Percentiles rank a stretch among this genome's conserved stretches.
These are phyloP conservation scores for Aotearoamyces nothofagi DNA, from an alignment of 2,329 filamentous ascomycete genomes.

Conservation along the genomic window DNA sequence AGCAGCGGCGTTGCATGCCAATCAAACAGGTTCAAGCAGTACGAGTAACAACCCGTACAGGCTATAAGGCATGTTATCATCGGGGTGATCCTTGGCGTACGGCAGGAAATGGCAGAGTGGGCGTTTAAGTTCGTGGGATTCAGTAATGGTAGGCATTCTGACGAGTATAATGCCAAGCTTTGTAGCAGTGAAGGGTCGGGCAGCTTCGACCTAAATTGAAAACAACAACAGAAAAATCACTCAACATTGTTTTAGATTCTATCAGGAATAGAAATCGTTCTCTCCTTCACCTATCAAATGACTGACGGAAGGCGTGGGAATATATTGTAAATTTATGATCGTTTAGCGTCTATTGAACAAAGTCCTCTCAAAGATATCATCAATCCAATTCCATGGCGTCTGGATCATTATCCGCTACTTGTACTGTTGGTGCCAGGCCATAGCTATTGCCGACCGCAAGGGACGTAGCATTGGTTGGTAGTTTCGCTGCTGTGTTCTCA, in stretches of 20 bases:
- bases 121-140: conserved; percentile 7
- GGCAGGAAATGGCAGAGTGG: conserved; percentile 7
- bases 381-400: conserved; percentile 56
- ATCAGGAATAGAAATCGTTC: conserved; percentile 19
- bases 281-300: background rate
- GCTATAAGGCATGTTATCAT: conserved; percentile 6
- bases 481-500: background rate
- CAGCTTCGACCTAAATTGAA: background rate
- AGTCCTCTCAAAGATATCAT: too few species aligned
- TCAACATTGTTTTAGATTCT: conserved; percentile 8
- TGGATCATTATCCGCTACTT: conserved; percentile 25
- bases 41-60: conserved; percentile 20
- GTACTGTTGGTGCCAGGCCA: conserved; percentile 1
- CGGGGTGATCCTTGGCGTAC: conserved; percentile 1
- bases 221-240: background rate
- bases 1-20: conserved; percentile 13
- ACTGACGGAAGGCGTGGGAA: background rate
- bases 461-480: conserved; percentile 2
- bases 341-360: too few species aligned
- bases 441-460: conserved; percentile 1
- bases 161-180: conserved; percentile 2
- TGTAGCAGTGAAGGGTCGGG: background rate
- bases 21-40: conserved; percentile 18
- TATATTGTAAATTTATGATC: conserved; percentile 6
- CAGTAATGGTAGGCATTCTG: conserved; percentile 5